These are phyloP conservation scores for Apiospora sp. DNA, from an alignment of 2,329 filamentous ascomycete genomes.

Conservation along the genomic window DNA sequence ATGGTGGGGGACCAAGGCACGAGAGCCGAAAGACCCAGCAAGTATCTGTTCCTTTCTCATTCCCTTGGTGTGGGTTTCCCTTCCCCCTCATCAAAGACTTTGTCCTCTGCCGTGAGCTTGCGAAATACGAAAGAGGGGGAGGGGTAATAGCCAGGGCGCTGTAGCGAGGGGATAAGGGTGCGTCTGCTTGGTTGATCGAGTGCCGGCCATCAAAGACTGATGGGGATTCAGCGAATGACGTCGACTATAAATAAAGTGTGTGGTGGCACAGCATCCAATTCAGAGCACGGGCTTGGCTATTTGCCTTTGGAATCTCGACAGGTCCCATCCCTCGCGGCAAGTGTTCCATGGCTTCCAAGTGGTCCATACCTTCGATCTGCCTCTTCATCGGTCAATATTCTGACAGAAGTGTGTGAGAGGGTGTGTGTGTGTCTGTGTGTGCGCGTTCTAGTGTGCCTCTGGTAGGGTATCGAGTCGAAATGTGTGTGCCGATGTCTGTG, in stretches of 20 bases:
- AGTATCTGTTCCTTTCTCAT: neutral
- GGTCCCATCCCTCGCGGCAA: neutral
- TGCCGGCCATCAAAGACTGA: neutral
- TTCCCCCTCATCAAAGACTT: neutral
- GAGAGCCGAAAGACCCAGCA: neutral
- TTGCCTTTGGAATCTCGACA: neutral
- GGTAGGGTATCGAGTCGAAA: neutral
- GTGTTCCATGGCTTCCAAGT: conserved; percentile 4
- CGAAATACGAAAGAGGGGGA: neutral
- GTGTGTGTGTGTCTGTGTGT: neutral
- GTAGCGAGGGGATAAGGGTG: neutral
- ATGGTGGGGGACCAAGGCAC: neutral
- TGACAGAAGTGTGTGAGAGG: neutral
- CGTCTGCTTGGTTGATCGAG: neutral
- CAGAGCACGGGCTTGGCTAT: conserved; percentile 17
- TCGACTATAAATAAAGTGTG: conserved; percentile 9
- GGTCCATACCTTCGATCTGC: neutral
- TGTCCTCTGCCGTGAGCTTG: neutral
- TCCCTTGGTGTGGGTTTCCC: neutral
- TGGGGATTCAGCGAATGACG: conserved; percentile 9
- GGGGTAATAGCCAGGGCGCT: neutral
- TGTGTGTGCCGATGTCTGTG: neutral
- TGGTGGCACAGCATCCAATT: neutral
- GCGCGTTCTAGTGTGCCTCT: neutral
- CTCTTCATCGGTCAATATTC: conserved; percentile 28